Evolutionary conservation across 2,329 filamentous ascomycete genomes (phyloP).

Genomic region (Fusarium multiceps): DNA sequence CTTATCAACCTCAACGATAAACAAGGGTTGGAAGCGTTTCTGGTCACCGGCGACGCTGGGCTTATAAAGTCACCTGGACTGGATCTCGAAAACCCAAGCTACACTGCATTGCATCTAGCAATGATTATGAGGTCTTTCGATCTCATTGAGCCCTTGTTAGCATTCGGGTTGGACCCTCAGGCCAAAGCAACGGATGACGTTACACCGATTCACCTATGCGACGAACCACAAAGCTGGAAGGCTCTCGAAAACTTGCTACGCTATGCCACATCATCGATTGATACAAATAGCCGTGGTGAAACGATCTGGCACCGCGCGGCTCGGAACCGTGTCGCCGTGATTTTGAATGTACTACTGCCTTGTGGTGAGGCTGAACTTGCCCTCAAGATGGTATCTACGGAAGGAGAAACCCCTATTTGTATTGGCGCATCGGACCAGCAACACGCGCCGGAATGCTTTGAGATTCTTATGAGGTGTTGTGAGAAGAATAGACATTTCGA

Average conservation of each 20-base stretch:
- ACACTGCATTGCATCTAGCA: not conserved
- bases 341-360: not conserved
- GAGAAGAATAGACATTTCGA: not conserved
- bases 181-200: no score
- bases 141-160: not conserved
- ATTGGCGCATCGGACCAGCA: not conserved
- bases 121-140: not conserved
- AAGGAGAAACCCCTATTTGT: not conserved
- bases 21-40: not conserved
- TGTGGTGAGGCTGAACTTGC: not conserved
- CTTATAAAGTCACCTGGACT: not conserved
- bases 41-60: not conserved
- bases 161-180: not conserved
- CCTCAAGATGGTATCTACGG: not conserved
- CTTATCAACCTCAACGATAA: not conserved
- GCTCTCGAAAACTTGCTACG: not conserved
- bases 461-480: rapidly evolving
- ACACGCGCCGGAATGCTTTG: rapidly evolving
- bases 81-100: not conserved
- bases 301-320: not conserved
- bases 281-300: not conserved
- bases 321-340: rapidly evolving
- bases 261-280: not conserved
- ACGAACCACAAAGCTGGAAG: not conserved
- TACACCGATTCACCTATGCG: not conserved